phyloP scores from a whole-genome alignment of 352 stramenopile genomes.

The Phytophthora litchii region DNA sequence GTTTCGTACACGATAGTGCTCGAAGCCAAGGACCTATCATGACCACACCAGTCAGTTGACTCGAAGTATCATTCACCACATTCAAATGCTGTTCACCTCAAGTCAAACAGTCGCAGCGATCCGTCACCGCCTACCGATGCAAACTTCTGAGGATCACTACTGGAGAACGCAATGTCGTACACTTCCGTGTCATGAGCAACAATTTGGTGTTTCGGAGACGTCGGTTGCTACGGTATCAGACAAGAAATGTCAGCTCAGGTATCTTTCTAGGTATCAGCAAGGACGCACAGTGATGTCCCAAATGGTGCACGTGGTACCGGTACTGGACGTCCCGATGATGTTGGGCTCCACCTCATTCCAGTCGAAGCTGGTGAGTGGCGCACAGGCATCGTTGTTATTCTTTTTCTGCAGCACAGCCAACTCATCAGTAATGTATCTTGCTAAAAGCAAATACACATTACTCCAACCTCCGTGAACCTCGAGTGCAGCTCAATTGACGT shows the following conservation, averaged over 20 bases:
- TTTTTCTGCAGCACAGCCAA: slow-evolving; percentile 34
- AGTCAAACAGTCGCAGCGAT: slow-evolving; percentile 97
- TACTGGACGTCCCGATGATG: slow-evolving; percentile 96
- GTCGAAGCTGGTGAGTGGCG: slow-evolving; percentile 98
- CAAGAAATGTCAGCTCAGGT: background rate
- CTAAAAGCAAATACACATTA: background rate
- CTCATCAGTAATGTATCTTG: background rate
- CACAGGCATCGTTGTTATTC: slow-evolving; percentile 90
- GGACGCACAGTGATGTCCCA: slow-evolving; percentile 95
- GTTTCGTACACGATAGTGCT: slow-evolving; percentile 98
- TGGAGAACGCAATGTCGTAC: slow-evolving; percentile 97
- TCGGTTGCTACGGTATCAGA: slow-evolving; percentile 50
- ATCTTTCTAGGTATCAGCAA: background rate
- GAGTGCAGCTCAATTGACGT: slow-evolving; percentile 77
- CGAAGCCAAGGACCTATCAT: slow-evolving; percentile 75
- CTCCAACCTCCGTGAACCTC: slow-evolving; percentile 70
- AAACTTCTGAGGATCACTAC: slow-evolving; percentile 94
- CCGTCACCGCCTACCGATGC: slow-evolving; percentile 97
- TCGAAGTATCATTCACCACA: background rate
- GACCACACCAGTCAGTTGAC: background rate
- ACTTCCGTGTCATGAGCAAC: slow-evolving; percentile 99
- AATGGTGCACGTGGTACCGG: slow-evolving; percentile 99
- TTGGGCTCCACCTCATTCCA: slow-evolving; percentile 97
- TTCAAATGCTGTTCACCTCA: slow-evolving; percentile 68
- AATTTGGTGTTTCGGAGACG: slow-evolving; percentile 92